Base-by-base conservation (phyloP, 176 grass and related monocot species). In the Oryza brachyantha region DNA sequence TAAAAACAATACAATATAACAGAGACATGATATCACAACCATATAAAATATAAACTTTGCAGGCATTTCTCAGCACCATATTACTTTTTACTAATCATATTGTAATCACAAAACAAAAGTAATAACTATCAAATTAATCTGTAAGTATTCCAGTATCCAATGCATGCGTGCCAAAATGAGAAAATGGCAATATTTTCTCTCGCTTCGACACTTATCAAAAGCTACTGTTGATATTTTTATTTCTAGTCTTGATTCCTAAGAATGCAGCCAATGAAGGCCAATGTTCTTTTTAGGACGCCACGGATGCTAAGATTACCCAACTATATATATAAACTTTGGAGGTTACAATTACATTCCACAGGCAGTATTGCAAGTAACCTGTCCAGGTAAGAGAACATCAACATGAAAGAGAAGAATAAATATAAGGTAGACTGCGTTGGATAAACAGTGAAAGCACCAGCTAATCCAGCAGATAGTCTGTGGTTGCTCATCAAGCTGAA, bases 81-180 rank as follows among this genome's bases (percentile, higher is more conserved):
- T 73, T 50, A 79, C 34, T 46, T 61, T 61, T 25, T 27, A 72
- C 43, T 28, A 81, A 35, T 37, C 58, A 48, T 62, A 61, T 73
- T 50, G 68, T 63, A 62, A 71, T 35, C 54, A 63, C 28, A 25
- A 1, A 68, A 70, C 41, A 13, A 19, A 69, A 71, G 7, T 35
- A 8, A 9, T 13, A 35, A 25, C 36, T 61, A 64, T 55, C 40
- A 43, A 57, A 26, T 7, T 27, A 57, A 70, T 8, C 9, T 13
- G 39, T 13, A 6, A 45, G 21, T 36, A 71, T 63, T 43, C 35
- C 0, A 27, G 25, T 29, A 70, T 24, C 36, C 26, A 31, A 32
- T 35, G 21, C 41, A 61, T 16, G 66, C 27, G 9, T 69, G 35
- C 37, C 14, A 12, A 25, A 69, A 40, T 26, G 37, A 80, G 65